phyloP scores from a whole-genome alignment of 371 early-diverging fungal genomes.

The Entomophthora muscae region DNA sequence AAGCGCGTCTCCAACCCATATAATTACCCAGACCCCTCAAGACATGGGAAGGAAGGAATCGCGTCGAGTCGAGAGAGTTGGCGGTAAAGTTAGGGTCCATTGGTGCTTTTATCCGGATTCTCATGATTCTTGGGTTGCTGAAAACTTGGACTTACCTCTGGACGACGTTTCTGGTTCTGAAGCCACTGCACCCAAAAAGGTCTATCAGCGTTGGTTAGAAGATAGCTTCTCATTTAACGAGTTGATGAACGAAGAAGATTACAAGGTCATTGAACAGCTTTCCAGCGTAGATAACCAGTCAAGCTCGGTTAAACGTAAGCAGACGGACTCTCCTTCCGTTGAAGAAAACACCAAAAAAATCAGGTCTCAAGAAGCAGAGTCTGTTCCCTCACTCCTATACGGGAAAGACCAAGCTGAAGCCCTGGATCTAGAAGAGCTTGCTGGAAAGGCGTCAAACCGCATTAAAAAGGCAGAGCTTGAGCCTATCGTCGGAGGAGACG shows the following conservation, averaged over 20 bases:
- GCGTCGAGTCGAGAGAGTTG: slow-evolving; percentile 48
- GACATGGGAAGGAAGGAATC: slow-evolving; percentile 47
- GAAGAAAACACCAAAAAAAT: slow-evolving; percentile 7
- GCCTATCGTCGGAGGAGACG: slow-evolving; percentile 40
- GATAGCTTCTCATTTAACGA: slow-evolving; percentile 56
- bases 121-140: slow-evolving; percentile 57
- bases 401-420: slow-evolving; percentile 7
- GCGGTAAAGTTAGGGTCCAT: slow-evolving; percentile 47
- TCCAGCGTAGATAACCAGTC: not conserved
- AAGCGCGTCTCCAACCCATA: slow-evolving; percentile 36
- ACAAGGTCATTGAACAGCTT: slow-evolving; percentile 18
- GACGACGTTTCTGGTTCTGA: slow-evolving; percentile 19
- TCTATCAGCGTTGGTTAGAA: slow-evolving; percentile 50
- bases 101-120: slow-evolving; percentile 77
- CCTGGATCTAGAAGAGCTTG: slow-evolving; percentile 10
- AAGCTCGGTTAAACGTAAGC: slow-evolving; percentile 4
- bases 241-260: slow-evolving; percentile 66
- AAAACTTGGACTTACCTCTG: slow-evolving; percentile 33
- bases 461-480: slow-evolving; percentile 43
- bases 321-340: not conserved
- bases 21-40: slow-evolving; percentile 23
- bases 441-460: slow-evolving; percentile 17
- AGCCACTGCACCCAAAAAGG: slow-evolving; percentile 32
- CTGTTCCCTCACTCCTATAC: slow-evolving; percentile 5
- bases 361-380: slow-evolving; percentile 8